phyloP scores from a whole-genome alignment of 1,139 yeast species.

The Geotrichum klebahnii region DNA sequence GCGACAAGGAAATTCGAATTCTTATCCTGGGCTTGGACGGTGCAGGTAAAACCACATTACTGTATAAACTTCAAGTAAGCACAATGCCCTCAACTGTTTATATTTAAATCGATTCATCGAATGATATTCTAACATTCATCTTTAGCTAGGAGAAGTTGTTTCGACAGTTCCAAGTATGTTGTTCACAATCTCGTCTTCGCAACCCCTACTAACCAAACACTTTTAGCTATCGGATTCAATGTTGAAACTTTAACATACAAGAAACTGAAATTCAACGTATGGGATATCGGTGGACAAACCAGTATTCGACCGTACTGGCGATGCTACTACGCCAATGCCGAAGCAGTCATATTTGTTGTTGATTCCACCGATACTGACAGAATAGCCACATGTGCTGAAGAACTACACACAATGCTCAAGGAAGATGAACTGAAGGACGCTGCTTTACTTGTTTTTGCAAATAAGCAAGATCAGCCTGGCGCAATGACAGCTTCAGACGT shows the following conservation, averaged over 20 bases:
- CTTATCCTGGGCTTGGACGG: slow-evolving; percentile 92
- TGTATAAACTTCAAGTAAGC: slow-evolving; percentile 71
- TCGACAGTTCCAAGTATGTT: slow-evolving; percentile 74
- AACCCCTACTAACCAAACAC: no score
- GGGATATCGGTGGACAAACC: slow-evolving; percentile 98
- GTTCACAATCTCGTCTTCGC: no score
- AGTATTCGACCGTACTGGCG: slow-evolving; percentile 89
- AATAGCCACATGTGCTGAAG: slow-evolving; percentile 73
- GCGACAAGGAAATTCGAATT: slow-evolving; percentile 84
- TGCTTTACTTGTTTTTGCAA: slow-evolving; percentile 76
- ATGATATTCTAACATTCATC: background rate
- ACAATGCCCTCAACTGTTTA: slow-evolving; percentile 9
- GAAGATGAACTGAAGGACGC: slow-evolving; percentile 81
- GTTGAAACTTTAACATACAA: slow-evolving; percentile 88
- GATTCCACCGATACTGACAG: slow-evolving; percentile 76
- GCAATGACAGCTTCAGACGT: slow-evolving; percentile 90
- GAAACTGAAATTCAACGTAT: slow-evolving; percentile 83
- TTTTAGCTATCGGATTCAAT: slow-evolving; percentile 89
- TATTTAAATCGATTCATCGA: slow-evolving; percentile 6
- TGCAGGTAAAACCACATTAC: slow-evolving; percentile 95
- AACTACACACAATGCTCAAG: slow-evolving; percentile 67
- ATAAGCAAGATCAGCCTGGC: no score
- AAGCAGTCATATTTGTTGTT: slow-evolving; percentile 88
- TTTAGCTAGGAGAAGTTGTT: slow-evolving; percentile 76
- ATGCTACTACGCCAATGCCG: slow-evolving; percentile 89